Evolutionary conservation across 2,329 filamentous ascomycete genomes (phyloP), one percentile per base, ranked within the genome.

Genomic region (Fusarium albosuccineum): DNA sequence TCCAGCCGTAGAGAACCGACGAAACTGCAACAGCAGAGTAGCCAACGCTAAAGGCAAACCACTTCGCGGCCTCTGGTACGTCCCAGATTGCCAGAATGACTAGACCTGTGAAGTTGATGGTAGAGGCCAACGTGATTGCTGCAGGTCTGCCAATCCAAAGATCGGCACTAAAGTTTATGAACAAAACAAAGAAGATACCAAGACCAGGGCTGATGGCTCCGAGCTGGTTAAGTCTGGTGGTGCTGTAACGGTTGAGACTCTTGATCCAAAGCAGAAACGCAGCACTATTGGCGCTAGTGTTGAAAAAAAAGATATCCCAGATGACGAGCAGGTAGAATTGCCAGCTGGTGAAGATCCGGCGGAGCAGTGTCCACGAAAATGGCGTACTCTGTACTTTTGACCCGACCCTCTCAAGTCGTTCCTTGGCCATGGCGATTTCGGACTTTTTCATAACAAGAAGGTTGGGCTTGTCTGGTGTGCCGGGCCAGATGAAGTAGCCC

Each of bases 131-230:
- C 6, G 66, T 69, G 27, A 69, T 69, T 2, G 66, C 66, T 0
- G 53, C 58, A 3, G 66, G 61, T 5, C 61, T 57, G 3, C 66
- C 66, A 30, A 69, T 61, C 56, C 54, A 67, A 2, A 69, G 64
- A 42, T 69, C 72, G n/a, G 73, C 77, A 30, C 60, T 59, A 34
- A 68, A 63, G 53, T 66, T 63, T 40, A 69, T 67, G 29, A 69
- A 69, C 0, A 69, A 42, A 5, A 67, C 64, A 30, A 67, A 69
- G 41, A 69, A 69, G 22, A 69, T 69, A 6, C 66, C 66, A 9
- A 69, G 48, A 5, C 61, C 64, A 1, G 66, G 66, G 11, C 64
- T 65, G 30, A 69, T 69, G 3, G 64, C 61, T 36, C 57, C 66
- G 6, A 69, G 49, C 3, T 68, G 57, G 42, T 68, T 68, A 13